A percentile compares a stretch with the other conserved stretches of the same genome.
These are phyloP conservation scores for Phytophthora sojae DNA, from an alignment of 352 stramenopile species.

Conservation along the genomic window DNA sequence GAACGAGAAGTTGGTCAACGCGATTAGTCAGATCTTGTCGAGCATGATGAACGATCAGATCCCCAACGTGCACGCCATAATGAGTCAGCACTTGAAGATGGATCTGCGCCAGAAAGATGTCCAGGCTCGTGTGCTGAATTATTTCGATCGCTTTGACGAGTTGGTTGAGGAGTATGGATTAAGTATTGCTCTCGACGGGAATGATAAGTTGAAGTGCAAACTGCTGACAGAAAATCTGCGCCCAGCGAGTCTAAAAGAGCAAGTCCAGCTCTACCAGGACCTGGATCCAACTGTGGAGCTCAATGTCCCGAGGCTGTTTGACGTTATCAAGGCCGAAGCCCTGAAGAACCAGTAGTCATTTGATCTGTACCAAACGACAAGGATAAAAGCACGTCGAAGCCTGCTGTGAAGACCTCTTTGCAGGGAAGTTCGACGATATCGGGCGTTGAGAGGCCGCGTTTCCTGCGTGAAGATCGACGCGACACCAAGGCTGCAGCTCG, in stretches of 20 bases:
- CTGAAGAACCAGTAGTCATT: constrained; percentile 9
- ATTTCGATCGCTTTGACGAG: constrained; percentile 12
- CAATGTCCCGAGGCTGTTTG: neutral
- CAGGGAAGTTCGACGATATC: neutral
- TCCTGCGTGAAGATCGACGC: neutral
- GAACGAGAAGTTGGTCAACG: neutral
- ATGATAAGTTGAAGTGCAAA: constrained; percentile 11
- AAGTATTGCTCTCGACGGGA: neutral
- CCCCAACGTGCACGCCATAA: neutral
- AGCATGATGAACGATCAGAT: constrained; percentile 16
- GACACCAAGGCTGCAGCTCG: neutral
- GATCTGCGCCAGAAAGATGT: constrained; percentile 6
- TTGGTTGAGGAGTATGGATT: constrained; percentile 7
- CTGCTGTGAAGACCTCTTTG: neutral
- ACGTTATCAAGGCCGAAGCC: constrained; percentile 4
- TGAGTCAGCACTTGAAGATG: constrained; percentile 12
- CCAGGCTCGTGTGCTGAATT: constrained; percentile 1
- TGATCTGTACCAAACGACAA: constrained; percentile 3
- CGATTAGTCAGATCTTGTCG: neutral
- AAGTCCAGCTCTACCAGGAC: constrained; percentile 9
- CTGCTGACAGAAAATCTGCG: constrained; percentile 6
- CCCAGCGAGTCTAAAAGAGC: neutral
- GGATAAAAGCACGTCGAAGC: neutral
- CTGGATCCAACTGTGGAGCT: constrained; percentile 8
- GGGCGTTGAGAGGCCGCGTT: neutral